Percentiles rank a stretch among this genome's conserved stretches.
phyloP scores from a whole-genome alignment of 768 basidiomycete species.

The Mycena vitilis region DNA sequence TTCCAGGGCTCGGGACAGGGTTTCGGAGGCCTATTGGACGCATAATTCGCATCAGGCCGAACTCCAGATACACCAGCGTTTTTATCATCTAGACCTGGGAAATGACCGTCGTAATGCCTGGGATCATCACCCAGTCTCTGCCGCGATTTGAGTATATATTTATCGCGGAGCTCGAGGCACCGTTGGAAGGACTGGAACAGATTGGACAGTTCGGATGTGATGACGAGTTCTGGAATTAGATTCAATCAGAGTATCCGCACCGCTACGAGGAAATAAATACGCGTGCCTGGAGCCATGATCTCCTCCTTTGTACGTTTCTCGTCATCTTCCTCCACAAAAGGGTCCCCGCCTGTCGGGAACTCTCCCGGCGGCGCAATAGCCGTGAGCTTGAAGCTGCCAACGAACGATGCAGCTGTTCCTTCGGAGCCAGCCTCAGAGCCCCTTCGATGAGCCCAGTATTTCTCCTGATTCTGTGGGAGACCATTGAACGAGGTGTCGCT shows the following conservation, averaged over 20 bases:
- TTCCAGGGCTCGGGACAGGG: conserved; percentile 75
- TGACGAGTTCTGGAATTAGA: conserved; percentile 43
- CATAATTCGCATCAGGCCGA: conserved; percentile 66
- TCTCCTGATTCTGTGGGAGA: conserved; percentile 74
- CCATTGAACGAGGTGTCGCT: conserved; percentile 9
- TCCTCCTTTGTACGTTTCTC: conserved; percentile 38
- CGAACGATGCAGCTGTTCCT: conserved; percentile 46
- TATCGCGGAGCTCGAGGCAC: conserved; percentile 94
- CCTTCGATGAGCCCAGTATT: conserved; percentile 73
- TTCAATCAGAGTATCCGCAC: conserved; percentile 34
- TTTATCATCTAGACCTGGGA: conserved; percentile 74
- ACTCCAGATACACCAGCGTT: conserved; percentile 75
- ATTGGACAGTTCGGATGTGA: conserved; percentile 60
- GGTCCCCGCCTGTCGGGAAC: conserved; percentile 31
- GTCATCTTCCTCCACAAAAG: conserved; percentile 48
- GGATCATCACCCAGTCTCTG: conserved; percentile 97
- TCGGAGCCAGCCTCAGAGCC: conserved; percentile 66
- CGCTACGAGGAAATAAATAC: conserved; percentile 12
- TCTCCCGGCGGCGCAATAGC: conserved; percentile 42
- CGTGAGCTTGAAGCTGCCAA: conserved; percentile 54
- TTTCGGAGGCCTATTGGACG: conserved; percentile 38
- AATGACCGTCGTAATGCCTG: conserved; percentile 85
- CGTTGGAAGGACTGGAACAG: conserved; percentile 81
- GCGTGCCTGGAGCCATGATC: conserved; percentile 31
- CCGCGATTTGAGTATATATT: conserved; percentile 89